Evolutionary conservation across 2,329 filamentous ascomycete species (phyloP).

Genomic region (Fusarium sp.): DNA sequence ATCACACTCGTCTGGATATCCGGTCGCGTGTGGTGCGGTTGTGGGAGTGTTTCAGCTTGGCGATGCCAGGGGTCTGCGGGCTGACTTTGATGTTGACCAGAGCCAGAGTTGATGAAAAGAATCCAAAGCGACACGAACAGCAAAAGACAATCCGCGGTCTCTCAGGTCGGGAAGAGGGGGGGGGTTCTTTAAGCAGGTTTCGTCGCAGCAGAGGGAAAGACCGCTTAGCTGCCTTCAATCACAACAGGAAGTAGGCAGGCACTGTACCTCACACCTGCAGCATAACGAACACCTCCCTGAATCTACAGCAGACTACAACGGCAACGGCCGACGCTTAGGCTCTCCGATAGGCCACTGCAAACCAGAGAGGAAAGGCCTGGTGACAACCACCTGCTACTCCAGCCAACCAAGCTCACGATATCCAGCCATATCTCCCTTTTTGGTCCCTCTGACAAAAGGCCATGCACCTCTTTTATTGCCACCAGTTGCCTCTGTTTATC

Average conservation of each 20-base stretch:
- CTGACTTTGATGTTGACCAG: no score
- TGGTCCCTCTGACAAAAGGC: conserved; percentile 20
- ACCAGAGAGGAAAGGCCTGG: conserved; percentile 23
- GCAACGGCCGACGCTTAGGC: conserved; percentile 17
- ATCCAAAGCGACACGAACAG: no score
- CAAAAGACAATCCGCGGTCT: no score
- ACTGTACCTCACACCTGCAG: conserved; percentile 36
- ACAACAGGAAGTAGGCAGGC: conserved; percentile 19
- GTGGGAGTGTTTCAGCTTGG: conserved; percentile 38
- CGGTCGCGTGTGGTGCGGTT: conserved; percentile 23
- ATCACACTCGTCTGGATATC: conserved; percentile 23
- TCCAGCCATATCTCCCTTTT: conserved; percentile 27
- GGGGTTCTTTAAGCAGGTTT: not conserved
- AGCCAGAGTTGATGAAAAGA: no score
- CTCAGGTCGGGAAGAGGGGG: conserved; percentile 15
- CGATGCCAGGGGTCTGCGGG: conserved; percentile 17
- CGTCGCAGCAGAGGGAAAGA: conserved; percentile 23
- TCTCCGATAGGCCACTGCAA: conserved; percentile 26
- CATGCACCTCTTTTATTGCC: conserved; percentile 1
- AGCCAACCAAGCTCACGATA: conserved; percentile 28
- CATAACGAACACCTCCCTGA: conserved; percentile 20
- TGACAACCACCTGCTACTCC: conserved; percentile 20
- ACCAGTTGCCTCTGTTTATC: not conserved
- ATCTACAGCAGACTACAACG: conserved; percentile 32
- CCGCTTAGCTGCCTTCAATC: conserved; percentile 19